phyloP scores from a whole-genome alignment of 164 flowering plant species.

The Dillenia turbinata region DNA sequence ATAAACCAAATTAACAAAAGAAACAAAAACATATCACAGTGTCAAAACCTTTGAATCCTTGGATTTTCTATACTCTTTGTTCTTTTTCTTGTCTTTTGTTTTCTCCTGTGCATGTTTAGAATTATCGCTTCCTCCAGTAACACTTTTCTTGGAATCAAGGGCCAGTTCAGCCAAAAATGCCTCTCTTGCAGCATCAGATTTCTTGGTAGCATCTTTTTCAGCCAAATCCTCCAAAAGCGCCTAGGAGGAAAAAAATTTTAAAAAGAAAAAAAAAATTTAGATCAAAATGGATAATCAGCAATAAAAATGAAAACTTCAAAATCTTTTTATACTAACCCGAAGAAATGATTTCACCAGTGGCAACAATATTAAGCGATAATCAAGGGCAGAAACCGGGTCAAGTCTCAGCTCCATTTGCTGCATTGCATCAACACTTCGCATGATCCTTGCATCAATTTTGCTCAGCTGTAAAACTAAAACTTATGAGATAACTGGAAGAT shows the following conservation, averaged over 20 bases:
- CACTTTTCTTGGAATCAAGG: slow-evolving; percentile 64
- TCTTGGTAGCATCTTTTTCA: slow-evolving; percentile 89
- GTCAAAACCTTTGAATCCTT: slow-evolving; percentile 74
- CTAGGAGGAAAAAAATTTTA: slow-evolving; percentile 32
- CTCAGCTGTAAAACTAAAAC: slow-evolving; percentile 63
- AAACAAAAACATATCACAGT: slow-evolving; percentile 12
- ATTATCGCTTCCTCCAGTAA: slow-evolving; percentile 46
- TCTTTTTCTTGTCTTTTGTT: slow-evolving; percentile 81
- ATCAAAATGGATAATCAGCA: neutral
- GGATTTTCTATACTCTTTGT: slow-evolving; percentile 56
- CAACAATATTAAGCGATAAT: slow-evolving; percentile 68
- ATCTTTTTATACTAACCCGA: slow-evolving; percentile 49
- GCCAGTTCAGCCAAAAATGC: slow-evolving; percentile 96
- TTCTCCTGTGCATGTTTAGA: slow-evolving; percentile 53
- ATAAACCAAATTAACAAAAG: neutral
- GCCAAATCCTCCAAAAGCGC: slow-evolving; percentile 86
- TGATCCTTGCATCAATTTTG: slow-evolving; percentile 81
- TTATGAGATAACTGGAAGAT: slow-evolving; percentile 15
- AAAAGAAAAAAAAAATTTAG: slow-evolving; percentile 3
- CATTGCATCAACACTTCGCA: slow-evolving; percentile 67
- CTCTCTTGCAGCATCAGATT: slow-evolving; percentile 97
- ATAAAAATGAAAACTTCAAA: slow-evolving; percentile 1
- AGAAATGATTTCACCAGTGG: slow-evolving; percentile 74
- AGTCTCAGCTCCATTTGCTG: slow-evolving; percentile 82
- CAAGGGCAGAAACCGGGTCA: slow-evolving; percentile 57